Evolutionary conservation across 1,139 yeast genomes (phyloP).

Genomic region (Magnusiomyces ingens): DNA sequence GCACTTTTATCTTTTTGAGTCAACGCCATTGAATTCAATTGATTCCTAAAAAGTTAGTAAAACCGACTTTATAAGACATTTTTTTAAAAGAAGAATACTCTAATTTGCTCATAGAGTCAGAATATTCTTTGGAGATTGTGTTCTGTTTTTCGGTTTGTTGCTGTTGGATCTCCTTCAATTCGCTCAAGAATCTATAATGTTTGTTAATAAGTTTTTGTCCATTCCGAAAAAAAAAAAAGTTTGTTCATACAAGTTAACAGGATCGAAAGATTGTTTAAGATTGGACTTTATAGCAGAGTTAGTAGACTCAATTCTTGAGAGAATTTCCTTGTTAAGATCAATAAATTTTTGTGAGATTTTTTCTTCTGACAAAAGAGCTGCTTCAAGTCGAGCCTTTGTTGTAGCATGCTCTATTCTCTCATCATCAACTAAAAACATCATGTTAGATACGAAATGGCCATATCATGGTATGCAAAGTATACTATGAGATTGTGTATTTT

Average conservation of each 20-base stretch:
- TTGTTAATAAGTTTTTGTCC: not conserved
- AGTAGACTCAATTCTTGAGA: not conserved
- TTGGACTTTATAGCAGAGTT: not conserved
- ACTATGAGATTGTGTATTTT: not conserved
- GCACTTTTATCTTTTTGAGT: not conserved
- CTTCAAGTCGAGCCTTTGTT: not conserved
- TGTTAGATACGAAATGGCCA: not conserved
- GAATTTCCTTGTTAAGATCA: not conserved
- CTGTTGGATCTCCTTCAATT: not conserved
- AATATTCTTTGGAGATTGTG: not conserved
- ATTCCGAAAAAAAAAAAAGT: too few species aligned
- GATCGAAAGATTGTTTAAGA: not conserved
- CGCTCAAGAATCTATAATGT: not conserved
- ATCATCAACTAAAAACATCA: not conserved
- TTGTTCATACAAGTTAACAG: not conserved
- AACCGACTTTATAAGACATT: not conserved
- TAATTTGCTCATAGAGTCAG: not conserved
- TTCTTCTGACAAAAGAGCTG: not conserved
- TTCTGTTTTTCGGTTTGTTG: not conserved
- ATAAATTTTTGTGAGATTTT: not conserved
- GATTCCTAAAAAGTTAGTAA: not conserved
- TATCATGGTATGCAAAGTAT: not conserved
- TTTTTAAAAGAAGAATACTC: not conserved
- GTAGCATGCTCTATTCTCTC: not conserved
- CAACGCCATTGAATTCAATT: not conserved